A percentile compares a stretch with the other conserved stretches of the same genome.
phyloP scores from a whole-genome alignment of 2,329 filamentous ascomycete species.

The Fusarium euwallaceae region DNA sequence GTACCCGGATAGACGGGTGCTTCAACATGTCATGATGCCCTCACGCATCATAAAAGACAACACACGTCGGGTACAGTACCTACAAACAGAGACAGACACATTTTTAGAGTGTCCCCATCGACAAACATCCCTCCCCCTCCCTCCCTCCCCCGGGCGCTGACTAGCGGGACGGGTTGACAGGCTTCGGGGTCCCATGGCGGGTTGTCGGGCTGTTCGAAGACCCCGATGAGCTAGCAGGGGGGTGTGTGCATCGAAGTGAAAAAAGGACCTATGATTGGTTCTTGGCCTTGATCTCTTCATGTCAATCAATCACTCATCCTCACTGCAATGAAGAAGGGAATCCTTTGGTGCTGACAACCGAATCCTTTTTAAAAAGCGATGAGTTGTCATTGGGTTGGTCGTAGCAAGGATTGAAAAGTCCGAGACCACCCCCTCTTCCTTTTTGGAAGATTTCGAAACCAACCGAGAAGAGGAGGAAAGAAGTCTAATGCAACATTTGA shows the following conservation, averaged over 20 bases:
- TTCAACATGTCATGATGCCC: not conserved
- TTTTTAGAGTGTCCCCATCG: slow-evolving; percentile 1
- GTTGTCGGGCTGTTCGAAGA: slow-evolving; percentile 51
- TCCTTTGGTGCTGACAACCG: slow-evolving; percentile 23
- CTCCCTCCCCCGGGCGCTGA: not conserved
- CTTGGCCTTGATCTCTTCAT: not conserved
- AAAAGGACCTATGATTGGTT: not conserved
- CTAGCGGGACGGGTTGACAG: slow-evolving; percentile 24
- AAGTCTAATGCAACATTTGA: not conserved
- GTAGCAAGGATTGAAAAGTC: slow-evolving; percentile 4
- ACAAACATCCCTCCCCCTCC: not conserved
- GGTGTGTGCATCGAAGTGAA: slow-evolving; percentile 13
- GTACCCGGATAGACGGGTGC: not conserved
- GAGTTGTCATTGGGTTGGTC: not conserved
- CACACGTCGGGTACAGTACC: not conserved
- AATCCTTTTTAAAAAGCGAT: not conserved
- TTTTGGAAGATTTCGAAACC: not conserved
- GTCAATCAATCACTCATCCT: slow-evolving; percentile 5
- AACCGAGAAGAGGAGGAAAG: slow-evolving; percentile 9
- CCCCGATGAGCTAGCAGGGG: slow-evolving; percentile 43
- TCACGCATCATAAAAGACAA: not conserved
- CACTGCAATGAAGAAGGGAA: not conserved
- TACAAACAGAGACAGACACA: not conserved
- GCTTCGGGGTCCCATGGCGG: slow-evolving; percentile 30
- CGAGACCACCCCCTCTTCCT: not conserved